These are phyloP conservation scores for Physocladia obscura DNA, from an alignment of 192 early-diverging fungal species.

Conservation along the genomic window DNA sequence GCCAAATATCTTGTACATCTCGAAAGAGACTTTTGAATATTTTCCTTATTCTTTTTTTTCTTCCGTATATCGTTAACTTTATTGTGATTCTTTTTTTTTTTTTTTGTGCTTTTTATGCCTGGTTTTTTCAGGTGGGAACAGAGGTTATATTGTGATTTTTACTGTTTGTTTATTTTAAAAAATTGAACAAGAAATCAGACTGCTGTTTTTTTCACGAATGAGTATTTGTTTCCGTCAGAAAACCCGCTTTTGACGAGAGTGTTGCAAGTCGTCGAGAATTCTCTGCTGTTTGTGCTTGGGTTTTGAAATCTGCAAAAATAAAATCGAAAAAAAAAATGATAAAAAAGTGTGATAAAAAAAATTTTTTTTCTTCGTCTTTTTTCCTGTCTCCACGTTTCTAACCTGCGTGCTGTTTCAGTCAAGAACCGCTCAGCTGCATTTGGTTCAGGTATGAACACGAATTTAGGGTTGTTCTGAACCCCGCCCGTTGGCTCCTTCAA, in stretches of 20 bases:
- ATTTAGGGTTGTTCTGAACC: constrained; percentile 47
- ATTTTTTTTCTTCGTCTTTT: neutral
- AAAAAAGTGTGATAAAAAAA: neutral
- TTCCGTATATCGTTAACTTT: too few relatives aligned
- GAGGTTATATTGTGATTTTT: too few relatives aligned
- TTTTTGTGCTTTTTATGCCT: too few relatives aligned
- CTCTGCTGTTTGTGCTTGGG: constrained; percentile 23
- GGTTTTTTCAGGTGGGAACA: too few relatives aligned
- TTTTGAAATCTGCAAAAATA: neutral
- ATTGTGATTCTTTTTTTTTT: too few relatives aligned
- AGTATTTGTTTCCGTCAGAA: constrained; percentile 36
- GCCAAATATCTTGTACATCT: too few relatives aligned
- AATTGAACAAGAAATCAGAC: too few relatives aligned
- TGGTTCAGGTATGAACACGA: constrained; percentile 16
- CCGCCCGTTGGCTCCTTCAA: constrained; percentile 46
- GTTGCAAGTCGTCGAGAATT: constrained; percentile 8
- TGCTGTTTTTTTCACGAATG: constrained; percentile 13
- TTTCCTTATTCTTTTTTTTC: too few relatives aligned
- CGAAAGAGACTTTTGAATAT: too few relatives aligned
- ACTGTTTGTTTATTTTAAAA: too few relatives aligned
- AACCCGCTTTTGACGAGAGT: constrained; percentile 34
- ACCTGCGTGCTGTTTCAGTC: constrained; percentile 44
- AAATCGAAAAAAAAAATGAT: neutral
- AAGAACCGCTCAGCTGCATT: constrained; percentile 27
- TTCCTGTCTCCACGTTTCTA: too few relatives aligned